These are phyloP conservation scores for Sugiyamaella xylanicola DNA, from an alignment of 1,139 yeast species.

Conservation along the genomic window DNA sequence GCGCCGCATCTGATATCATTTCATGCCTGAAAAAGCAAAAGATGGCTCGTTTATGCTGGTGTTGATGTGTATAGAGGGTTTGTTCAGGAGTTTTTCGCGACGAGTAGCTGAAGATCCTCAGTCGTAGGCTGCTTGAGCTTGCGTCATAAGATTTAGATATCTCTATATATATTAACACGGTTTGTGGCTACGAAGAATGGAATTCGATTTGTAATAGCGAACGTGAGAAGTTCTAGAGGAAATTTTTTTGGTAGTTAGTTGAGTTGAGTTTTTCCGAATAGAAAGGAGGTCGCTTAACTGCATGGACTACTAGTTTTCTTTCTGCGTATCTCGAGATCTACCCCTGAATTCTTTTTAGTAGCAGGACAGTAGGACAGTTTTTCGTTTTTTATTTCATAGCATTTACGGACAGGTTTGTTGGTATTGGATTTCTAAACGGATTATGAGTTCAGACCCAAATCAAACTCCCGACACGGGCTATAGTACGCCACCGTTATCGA, in stretches of 20 bases:
- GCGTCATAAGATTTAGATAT: not conserved
- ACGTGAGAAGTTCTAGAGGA: no score
- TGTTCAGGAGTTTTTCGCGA: not conserved
- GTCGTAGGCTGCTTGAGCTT: not conserved
- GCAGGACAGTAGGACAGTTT: not conserved
- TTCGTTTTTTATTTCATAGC: no score
- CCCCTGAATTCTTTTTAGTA: not conserved
- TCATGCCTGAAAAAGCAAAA: not conserved
- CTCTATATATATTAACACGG: not conserved
- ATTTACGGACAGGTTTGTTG: not conserved
- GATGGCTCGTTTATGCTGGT: not conserved
- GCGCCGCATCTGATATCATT: not conserved
- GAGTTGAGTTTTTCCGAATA: not conserved
- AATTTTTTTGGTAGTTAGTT: not conserved
- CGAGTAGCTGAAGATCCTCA: not conserved
- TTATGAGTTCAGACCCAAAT: conserved; percentile 4
- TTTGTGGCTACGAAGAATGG: no score
- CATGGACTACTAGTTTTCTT: not conserved
- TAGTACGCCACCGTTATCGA: not conserved
- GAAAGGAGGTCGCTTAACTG: not conserved
- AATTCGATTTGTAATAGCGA: no score
- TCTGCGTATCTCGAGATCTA: not conserved
- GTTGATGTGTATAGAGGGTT: not conserved
- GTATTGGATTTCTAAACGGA: no score
- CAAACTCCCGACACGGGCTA: not conserved